Percentiles rank a stretch among this genome's conserved stretches.
These are phyloP conservation scores for Rauvolfia tetraphylla DNA, from an alignment of 257 asterid species.

Conservation along the genomic window DNA sequence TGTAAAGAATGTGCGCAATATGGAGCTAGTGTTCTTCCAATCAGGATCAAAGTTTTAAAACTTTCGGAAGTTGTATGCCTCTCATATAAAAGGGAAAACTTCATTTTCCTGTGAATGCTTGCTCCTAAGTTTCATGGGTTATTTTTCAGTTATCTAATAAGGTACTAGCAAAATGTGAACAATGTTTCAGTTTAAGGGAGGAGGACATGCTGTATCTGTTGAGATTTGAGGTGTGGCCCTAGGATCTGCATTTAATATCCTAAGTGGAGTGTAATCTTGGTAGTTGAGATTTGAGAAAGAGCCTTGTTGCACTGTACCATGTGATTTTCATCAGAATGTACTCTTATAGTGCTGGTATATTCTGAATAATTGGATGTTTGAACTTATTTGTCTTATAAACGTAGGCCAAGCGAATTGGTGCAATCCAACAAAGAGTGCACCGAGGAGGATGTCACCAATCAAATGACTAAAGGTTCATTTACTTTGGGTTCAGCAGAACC, in stretches of 20 bases:
- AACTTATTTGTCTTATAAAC: conserved; percentile 10
- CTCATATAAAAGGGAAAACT: background rate
- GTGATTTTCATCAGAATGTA: background rate
- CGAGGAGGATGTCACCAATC: conserved; percentile 79
- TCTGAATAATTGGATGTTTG: background rate
- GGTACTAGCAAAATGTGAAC: background rate
- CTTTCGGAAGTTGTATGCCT: background rate
- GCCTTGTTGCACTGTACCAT: background rate
- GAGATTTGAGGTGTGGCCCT: background rate
- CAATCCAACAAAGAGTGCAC: conserved; percentile 70
- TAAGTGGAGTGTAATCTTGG: background rate
- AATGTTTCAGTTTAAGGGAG: background rate
- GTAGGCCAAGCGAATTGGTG: conserved; percentile 81
- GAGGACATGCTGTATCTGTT: background rate
- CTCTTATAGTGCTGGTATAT: background rate
- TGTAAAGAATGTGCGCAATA: background rate
- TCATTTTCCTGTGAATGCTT: background rate
- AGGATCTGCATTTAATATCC: background rate
- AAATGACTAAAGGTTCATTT: conserved; percentile 51
- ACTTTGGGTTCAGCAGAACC: conserved; percentile 32
- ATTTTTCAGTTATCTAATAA: background rate
- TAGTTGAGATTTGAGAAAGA: background rate
- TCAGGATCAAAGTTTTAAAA: background rate
- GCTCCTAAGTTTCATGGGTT: background rate
- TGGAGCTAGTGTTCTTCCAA: background rate